Base-by-base conservation (phyloP, 345 rosid species). In the Boechera divaricarpa region DNA sequence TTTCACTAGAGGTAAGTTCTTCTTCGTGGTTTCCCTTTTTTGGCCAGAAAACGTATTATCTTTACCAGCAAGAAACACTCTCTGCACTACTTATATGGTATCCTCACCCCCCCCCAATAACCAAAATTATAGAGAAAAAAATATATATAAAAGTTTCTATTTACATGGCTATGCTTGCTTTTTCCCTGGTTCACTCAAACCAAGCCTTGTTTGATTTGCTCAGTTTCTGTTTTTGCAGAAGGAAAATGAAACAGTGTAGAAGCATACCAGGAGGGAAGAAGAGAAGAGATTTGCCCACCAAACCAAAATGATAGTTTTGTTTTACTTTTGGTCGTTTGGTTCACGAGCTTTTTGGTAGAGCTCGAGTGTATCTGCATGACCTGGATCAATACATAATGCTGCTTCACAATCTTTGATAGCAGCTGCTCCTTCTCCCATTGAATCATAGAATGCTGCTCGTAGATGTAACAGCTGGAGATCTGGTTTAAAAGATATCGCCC, bases 381-480 rank as follows among this genome's bases (percentile, higher is more conserved):
- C 58, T 16, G 93, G 91, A 61, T 96, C 98, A 59, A 93, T 88
- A 72, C 98, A 88, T 18, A 96, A 89, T 24, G 98, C 99, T 67
- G 99, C 99, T 86, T 91, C 97, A 69, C 97, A 93, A 74, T 96
- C 99, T 83, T 87, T 85, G 13, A 86, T 6, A 1, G 97, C 80
- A 32, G 86, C 82, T 11, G 71, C 51, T 63, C 72, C 64, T 77
- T 89, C 86, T 32, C 97, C 91, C 85, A 87, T 87, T 2, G 98
- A 93, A 63, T 93, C 98, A 8, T 87, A 85, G 79, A 93, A 96
- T 58, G 98, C 96, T 52, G 99, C 97, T 77, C 92, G 84, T 76
- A 93, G 92, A 89, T 91, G 97, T 32, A 96, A 84, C 47, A 96
- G 87, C 81, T 91, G 99, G 24, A 93, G 87, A 77, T 96, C 98